Percentiles rank a stretch among this genome's conserved stretches.
These are phyloP conservation scores for Schizosaccharomyces octosporus DNA, from an alignment of 805 yeast species.

Conservation along the genomic window DNA sequence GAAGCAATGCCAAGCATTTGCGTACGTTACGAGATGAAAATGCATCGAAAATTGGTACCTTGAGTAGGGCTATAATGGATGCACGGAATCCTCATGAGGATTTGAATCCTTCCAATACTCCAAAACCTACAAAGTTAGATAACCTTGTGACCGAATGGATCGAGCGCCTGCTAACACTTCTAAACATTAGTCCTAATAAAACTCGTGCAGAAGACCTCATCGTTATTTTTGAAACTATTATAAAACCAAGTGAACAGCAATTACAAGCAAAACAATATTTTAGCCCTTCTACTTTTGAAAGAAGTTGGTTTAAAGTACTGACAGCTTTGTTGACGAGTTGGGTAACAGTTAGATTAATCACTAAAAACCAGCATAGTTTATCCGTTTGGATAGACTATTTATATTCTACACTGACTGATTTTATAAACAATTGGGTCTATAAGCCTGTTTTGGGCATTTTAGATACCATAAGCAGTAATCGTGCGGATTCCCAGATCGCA, in stretches of 20 bases:
- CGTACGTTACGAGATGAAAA: background rate
- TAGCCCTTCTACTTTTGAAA: background rate
- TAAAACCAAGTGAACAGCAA: background rate
- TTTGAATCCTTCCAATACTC: background rate
- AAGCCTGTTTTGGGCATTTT: background rate
- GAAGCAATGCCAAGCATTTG: background rate
- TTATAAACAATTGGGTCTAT: background rate
- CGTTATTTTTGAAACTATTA: background rate
- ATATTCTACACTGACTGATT: background rate
- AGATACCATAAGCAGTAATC: constrained; percentile 21
- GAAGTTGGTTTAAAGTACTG: background rate
- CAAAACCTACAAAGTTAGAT: background rate
- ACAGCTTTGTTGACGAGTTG: background rate
- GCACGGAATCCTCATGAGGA: background rate
- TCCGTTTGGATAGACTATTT: background rate
- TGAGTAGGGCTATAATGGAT: background rate
- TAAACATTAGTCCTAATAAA: background rate
- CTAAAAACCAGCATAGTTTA: background rate
- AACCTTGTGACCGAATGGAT: background rate
- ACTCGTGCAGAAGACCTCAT: background rate
- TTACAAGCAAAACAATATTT: background rate
- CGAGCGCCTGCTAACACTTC: background rate
- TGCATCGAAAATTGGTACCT: background rate
- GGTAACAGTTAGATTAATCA: background rate
- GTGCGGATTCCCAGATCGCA: constrained; percentile 45